Base-by-base conservation (phyloP, 2,329 filamentous ascomycete species). In the Orbilia blumenaviensis region DNA sequence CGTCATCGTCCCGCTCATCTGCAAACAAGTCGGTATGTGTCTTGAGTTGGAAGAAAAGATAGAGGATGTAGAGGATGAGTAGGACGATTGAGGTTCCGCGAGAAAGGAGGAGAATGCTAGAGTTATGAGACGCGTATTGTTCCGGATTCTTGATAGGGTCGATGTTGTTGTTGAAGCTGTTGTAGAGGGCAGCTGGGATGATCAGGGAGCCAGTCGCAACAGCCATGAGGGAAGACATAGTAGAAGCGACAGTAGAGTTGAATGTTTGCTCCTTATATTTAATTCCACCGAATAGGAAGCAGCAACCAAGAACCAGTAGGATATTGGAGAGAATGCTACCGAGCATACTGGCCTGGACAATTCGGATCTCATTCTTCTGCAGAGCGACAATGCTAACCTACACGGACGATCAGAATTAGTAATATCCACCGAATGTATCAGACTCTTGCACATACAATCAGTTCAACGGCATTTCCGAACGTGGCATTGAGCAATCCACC, bases 261-360 rank as follows among this genome's bases (percentile, higher is more conserved):
- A 94, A 95, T 12, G 81, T 84, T 81, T 94, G 92, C 82, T 94
- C 90, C 48, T 87, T 86, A 83, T 89, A 89, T 77, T 86, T 86
- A 74, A 93, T 84, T 32, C 92, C 92, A 66, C 92, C 92, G 66
- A 91, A 87, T 78, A 93, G 85, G 84, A 93, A 93, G 83, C 91
- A 93, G 86, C 92, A 92, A 80, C 91, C 91, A 81, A 93, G 87
- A 52, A 93, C 80, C 79, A 98, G 88, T 6, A 98, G 87, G 78
- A 97, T 90, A 83, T 98, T 98, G 78, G 94, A 97, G 41, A 98
- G 86, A 80, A 98, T 96, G 81, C 92, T 96, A 54, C 95, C 94
- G 34, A 98, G 89, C 94, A 98, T 98, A 78, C 93, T 96, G 18
- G 94, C 91, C 84, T 98, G 95, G n/a, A 98, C 94, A 78, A 98